Percentiles rank a stretch among this genome's conserved stretches.
Conservation (phyloP, 768 basidiomycete genomes). For the Amanita exitialis region DNA sequence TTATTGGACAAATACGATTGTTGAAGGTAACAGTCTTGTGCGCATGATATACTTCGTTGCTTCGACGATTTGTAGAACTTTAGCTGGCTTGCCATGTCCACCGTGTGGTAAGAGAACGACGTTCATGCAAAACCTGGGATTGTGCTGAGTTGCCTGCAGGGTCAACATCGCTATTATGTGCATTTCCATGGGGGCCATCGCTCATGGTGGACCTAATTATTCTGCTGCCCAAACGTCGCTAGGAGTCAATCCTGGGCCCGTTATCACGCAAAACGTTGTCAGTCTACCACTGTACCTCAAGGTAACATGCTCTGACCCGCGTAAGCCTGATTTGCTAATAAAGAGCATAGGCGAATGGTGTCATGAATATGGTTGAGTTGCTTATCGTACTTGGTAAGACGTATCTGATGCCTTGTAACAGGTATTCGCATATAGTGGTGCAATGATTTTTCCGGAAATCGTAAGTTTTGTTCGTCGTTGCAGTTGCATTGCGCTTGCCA, state of each 20-base stretch:
- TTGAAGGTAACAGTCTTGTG: conserved; percentile 21
- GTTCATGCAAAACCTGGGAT: neutral
- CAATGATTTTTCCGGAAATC: conserved; percentile 38
- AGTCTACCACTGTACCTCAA: conserved; percentile 25
- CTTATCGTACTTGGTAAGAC: neutral
- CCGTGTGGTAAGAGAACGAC: conserved; percentile 22
- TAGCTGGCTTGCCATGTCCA: conserved; percentile 39
- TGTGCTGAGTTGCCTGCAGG: conserved; percentile 20
- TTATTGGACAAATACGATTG: conserved; percentile 49
- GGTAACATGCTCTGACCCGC: conserved; percentile 6
- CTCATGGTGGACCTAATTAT: conserved; percentile 45
- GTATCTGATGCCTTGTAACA: conserved; percentile 4
- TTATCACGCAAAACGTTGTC: conserved; percentile 26
- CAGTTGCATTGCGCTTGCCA: conserved; percentile 12
- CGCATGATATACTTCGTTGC: conserved; percentile 9
- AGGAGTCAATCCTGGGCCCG: conserved; percentile 20
- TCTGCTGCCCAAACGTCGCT: conserved; percentile 28
- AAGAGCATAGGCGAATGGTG: conserved; percentile 37
- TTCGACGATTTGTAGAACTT: conserved; percentile 31
- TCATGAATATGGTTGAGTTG: conserved; percentile 45
- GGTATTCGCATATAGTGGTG: conserved; percentile 50
- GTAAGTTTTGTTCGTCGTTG: conserved; percentile 10
- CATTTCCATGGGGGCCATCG: conserved; percentile 49
- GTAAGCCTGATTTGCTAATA: neutral
- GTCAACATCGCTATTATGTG: conserved; percentile 45